phyloP scores from a whole-genome alignment of 1,284 basidiomycete species.

The Mycena citricolor region DNA sequence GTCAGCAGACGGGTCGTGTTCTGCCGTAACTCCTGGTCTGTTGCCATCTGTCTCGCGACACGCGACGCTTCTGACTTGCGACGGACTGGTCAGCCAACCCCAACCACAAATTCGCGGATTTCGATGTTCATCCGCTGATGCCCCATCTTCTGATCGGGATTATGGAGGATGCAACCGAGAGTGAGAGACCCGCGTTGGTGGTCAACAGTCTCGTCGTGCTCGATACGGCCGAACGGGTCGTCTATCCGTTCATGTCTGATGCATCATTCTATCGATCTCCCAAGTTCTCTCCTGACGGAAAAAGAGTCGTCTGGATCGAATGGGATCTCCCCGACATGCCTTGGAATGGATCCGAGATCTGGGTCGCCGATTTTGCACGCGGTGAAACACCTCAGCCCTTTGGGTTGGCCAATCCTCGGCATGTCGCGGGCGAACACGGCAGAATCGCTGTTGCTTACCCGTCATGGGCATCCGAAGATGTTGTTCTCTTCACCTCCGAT shows the following conservation, averaged over 20 bases:
- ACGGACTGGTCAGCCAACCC: slow-evolving; percentile 39
- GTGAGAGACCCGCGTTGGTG: slow-evolving; percentile 51
- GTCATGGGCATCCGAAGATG: slow-evolving; percentile 57
- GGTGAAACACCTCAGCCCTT: slow-evolving; percentile 25
- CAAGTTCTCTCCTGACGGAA: slow-evolving; percentile 67
- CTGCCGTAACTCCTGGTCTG: slow-evolving; percentile 59
- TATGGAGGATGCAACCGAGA: slow-evolving; percentile 66
- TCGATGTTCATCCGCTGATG: slow-evolving; percentile 47
- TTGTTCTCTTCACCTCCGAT: slow-evolving; percentile 69
- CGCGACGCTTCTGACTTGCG: slow-evolving; percentile 5
- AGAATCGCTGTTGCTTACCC: slow-evolving; percentile 55
- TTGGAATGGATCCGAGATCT: slow-evolving; percentile 52
- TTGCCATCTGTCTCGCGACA: not conserved
- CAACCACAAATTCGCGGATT: slow-evolving; percentile 57
- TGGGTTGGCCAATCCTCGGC: slow-evolving; percentile 36
- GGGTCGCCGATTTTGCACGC: slow-evolving; percentile 45
- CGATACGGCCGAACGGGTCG: slow-evolving; percentile 41
- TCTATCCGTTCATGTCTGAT: slow-evolving; percentile 49
- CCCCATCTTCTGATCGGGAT: slow-evolving; percentile 52
- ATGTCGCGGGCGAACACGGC: slow-evolving; percentile 48
- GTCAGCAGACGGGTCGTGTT: slow-evolving; percentile 40
- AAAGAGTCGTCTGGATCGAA: slow-evolving; percentile 64
- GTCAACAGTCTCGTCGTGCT: slow-evolving; percentile 60
- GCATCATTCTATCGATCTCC: slow-evolving; percentile 69
- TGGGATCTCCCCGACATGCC: slow-evolving; percentile 85